Evolutionary conservation across 257 asterid genomes (phyloP).

Genomic region (Cruciata laevipes): DNA sequence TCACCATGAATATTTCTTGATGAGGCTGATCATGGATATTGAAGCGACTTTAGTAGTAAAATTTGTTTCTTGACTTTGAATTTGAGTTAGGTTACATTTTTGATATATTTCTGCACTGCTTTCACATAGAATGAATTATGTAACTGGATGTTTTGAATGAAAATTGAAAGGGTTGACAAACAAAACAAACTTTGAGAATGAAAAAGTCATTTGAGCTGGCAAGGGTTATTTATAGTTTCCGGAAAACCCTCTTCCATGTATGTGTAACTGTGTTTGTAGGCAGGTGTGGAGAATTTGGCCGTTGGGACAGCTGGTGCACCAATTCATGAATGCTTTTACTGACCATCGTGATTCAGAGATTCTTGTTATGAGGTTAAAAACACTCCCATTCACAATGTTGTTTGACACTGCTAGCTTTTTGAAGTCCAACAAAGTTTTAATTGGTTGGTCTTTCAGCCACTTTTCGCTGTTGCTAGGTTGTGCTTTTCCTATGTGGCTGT

Average conservation of each 20-base stretch:
- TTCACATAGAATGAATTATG: not conserved
- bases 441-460: constrained; percentile 52
- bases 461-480: constrained; percentile 92
- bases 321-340: constrained; percentile 93
- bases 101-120: constrained; percentile 6
- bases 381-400: not conserved
- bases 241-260: constrained; percentile 3
- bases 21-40: not conserved
- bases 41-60: not conserved
- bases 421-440: constrained; percentile 12
- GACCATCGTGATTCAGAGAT: constrained; percentile 99
- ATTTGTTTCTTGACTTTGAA: not conserved
- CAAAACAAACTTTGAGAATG: not conserved
- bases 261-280: constrained; percentile 19
- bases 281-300: constrained; percentile 98
- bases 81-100: not conserved
- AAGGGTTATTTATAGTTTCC: constrained; percentile 4
- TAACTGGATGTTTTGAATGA: not conserved
- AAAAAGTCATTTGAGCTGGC: not conserved
- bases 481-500: constrained; percentile 91
- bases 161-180: not conserved
- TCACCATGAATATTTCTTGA: not conserved
- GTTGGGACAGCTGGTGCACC: constrained; percentile 73
- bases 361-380: constrained; percentile 73
- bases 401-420: constrained; percentile 2